phyloP scores from a whole-genome alignment of 352 stramenopile genomes.

The Pseudoperonospora humuli region DNA sequence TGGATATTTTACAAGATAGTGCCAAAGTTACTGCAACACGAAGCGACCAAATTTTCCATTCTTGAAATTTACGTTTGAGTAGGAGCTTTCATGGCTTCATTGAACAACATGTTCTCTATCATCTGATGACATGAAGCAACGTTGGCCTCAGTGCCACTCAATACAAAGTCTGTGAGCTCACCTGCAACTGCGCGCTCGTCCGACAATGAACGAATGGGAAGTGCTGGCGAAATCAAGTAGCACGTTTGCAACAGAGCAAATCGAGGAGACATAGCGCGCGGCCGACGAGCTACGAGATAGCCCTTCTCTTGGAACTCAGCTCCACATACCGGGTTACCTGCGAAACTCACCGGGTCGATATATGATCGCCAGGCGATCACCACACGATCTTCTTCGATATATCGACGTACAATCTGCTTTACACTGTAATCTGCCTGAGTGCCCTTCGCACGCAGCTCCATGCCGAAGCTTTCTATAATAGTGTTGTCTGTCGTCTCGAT shows the following conservation, averaged over 20 bases:
- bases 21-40: too few relatives aligned
- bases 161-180: slow-evolving; percentile 34
- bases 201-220: slow-evolving; percentile 24
- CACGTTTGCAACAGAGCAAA: slow-evolving; percentile 45
- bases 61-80: neutral
- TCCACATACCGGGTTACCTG: slow-evolving; percentile 28
- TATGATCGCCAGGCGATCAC: slow-evolving; percentile 53
- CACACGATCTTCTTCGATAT: slow-evolving; percentile 36
- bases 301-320: slow-evolving; percentile 47
- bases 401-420: slow-evolving; percentile 46
- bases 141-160: slow-evolving; percentile 28
- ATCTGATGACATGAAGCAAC: slow-evolving; percentile 38
- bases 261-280: slow-evolving; percentile 20
- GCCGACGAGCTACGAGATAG: slow-evolving; percentile 43
- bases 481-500: slow-evolving; percentile 37
- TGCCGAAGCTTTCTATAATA: slow-evolving; percentile 50
- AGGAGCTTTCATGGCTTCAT: neutral
- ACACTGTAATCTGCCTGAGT: slow-evolving; percentile 42
- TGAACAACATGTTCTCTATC: slow-evolving; percentile 33
- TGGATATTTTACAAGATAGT: too few relatives aligned
- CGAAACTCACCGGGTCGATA: slow-evolving; percentile 48
- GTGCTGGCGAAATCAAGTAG: slow-evolving; percentile 46
- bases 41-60: too few relatives aligned
- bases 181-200: slow-evolving; percentile 18
- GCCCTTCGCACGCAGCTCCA: slow-evolving; percentile 46